Evolutionary conservation across 345 rosid genomes (phyloP).

Genomic region (Ailanthus altissimus): DNA sequence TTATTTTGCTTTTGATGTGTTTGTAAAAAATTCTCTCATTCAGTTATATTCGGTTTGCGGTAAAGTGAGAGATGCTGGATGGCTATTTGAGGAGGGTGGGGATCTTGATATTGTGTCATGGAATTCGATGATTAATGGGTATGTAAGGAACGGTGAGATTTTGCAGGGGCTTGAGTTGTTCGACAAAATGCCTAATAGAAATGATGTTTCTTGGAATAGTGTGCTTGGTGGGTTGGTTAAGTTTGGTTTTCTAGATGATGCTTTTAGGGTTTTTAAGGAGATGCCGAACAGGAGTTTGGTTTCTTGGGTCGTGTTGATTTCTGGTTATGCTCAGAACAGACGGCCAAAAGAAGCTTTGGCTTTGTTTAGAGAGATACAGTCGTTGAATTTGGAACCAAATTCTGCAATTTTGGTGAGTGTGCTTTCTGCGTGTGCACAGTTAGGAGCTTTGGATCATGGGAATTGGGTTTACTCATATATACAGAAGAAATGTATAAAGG

Average conservation of each 20-base stretch:
- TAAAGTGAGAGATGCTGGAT: conserved; percentile 17
- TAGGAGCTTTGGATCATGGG: conserved; percentile 35
- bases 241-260: conserved; percentile 24
- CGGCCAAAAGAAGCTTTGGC: conserved; percentile 31
- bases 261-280: conserved; percentile 17
- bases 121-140: conserved; percentile 32
- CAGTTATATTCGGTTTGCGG: conserved; percentile 23
- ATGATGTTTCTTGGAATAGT: conserved; percentile 25
- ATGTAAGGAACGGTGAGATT: conserved; percentile 19
- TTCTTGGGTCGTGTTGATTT: conserved; percentile 37
- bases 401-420: conserved; percentile 32
- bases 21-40: conserved; percentile 25
- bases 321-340: conserved; percentile 31
- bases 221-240: conserved; percentile 15
- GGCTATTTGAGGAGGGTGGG: conserved; percentile 21
- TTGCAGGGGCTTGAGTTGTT: conserved; percentile 17
- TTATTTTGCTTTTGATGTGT: conserved; percentile 26
- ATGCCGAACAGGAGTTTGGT: conserved; percentile 22
- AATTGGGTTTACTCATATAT: conserved; percentile 39
- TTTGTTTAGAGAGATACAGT: conserved; percentile 39
- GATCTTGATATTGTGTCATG: conserved; percentile 29
- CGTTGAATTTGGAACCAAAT: conserved; percentile 27
- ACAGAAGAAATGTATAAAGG: conserved; percentile 22
- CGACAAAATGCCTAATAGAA: conserved; percentile 20
- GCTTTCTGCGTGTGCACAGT: conserved; percentile 38